phyloP scores from a whole-genome alignment of 257 asterid genomes.

The Lycium barbarum region DNA sequence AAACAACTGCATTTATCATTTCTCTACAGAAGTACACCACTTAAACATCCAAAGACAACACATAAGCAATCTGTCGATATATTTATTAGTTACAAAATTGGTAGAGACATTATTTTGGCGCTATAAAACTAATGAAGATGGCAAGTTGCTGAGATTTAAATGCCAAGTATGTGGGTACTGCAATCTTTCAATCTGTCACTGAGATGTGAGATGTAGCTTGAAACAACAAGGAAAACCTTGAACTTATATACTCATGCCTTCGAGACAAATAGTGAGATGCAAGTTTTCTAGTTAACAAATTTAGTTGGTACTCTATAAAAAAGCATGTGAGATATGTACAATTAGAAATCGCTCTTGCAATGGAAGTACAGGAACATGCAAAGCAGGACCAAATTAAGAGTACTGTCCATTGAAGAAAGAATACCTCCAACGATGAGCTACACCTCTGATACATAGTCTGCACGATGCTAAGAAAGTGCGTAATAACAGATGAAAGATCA shows the following conservation, averaged over 20 bases:
- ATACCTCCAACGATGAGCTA: conserved; percentile 84
- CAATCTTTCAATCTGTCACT: neutral
- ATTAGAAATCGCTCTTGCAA: neutral
- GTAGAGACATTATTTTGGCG: neutral
- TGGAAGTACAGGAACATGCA: neutral
- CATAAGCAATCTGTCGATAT: neutral
- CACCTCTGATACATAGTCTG: conserved; percentile 86
- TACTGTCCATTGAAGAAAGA: conserved; percentile 28
- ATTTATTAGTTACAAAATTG: neutral
- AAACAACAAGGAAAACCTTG: conserved; percentile 1
- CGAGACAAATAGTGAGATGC: neutral
- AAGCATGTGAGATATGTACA: conserved; percentile 7
- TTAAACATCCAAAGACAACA: neutral
- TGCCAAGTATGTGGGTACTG: neutral
- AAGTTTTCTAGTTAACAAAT: neutral
- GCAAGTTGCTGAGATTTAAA: conserved; percentile 4
- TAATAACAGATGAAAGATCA: conserved; percentile 59
- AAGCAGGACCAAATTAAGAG: neutral
- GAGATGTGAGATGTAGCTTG: neutral
- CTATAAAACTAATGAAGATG: neutral
- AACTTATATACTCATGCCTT: neutral
- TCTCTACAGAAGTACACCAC: neutral
- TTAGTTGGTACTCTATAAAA: neutral
- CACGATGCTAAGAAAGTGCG: conserved; percentile 69
- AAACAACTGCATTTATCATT: conserved; percentile 6